Percentiles rank a stretch among this genome's conserved stretches.
phyloP scores from a whole-genome alignment of 1,139 yeast genomes.

The Blastobotrys buckinghamii region DNA sequence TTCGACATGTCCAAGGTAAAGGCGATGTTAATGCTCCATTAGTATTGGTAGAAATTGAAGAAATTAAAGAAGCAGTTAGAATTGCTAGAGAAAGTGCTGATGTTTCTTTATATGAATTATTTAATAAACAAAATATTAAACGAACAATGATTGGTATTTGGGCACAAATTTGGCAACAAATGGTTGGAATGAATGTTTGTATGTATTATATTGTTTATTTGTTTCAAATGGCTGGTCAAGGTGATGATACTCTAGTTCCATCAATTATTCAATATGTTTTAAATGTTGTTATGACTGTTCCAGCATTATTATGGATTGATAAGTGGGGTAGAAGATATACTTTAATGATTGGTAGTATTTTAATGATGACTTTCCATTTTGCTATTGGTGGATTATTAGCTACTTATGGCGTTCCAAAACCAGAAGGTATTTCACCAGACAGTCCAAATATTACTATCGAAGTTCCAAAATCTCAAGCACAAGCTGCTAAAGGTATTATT shows the following conservation, averaged over 20 bases:
- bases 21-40: slow-evolving; percentile 49
- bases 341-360: slow-evolving; percentile 36
- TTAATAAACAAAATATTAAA: slow-evolving; percentile 41
- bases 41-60: slow-evolving; percentile 52
- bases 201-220: slow-evolving; percentile 40
- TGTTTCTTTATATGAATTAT: slow-evolving; percentile 41
- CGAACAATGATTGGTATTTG: slow-evolving; percentile 50
- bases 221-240: slow-evolving; percentile 36
- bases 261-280: slow-evolving; percentile 54
- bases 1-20: slow-evolving; percentile 47
- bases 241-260: slow-evolving; percentile 38
- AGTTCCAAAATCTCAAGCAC: slow-evolving; percentile 35
- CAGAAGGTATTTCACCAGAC: slow-evolving; percentile 36
- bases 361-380: slow-evolving; percentile 42
- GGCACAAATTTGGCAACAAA: slow-evolving; percentile 68
- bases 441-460: slow-evolving; percentile 39
- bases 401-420: slow-evolving; percentile 35
- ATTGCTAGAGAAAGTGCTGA: slow-evolving; percentile 23
- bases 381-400: slow-evolving; percentile 42
- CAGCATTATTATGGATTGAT: slow-evolving; percentile 44
- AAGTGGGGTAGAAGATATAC: slow-evolving; percentile 50
- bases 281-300: slow-evolving; percentile 37
- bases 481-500: slow-evolving; percentile 46
- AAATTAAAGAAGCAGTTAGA: slow-evolving; percentile 45
- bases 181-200: slow-evolving; percentile 67